Base-by-base conservation (phyloP, 2,329 filamentous ascomycete species). In the Arthroderma sp. region DNA sequence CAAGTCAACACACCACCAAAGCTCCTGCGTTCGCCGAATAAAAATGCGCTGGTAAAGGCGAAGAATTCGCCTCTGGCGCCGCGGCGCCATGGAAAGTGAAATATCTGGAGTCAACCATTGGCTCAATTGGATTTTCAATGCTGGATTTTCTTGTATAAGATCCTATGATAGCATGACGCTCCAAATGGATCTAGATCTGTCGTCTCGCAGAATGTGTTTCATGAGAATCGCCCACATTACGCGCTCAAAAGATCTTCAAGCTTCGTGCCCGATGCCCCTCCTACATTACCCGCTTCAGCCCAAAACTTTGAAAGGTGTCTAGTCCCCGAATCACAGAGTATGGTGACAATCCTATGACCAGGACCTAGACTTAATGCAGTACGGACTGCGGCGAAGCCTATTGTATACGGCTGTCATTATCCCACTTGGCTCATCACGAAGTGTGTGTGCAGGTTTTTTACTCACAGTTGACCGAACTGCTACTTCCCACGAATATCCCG, bases 401-500 rank as follows among this genome's bases (percentile, higher is more conserved):
- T 3, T 47, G 54, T 39, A 52, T 29, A 29, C n/a, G 22, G 34
- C 3, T 22, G 29, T 43, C 30, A 33, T 42, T 41, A 47, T 44
- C 29, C 30, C 27, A 36, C 38, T 63, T 43, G 27, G 29, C 49
- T 36, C 7, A 28, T 28, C 4, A 37, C 9, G 15, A 43, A 3
- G 47, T 9, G 36, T 42, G 5, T 15, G 6, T 42, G 1, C 27
- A n/a, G 7, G 15, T 22, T 4, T n/a, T 31, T 22, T n/a, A 67
- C 73, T 63, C 57, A 72, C 88, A 94, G 62, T 98, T 98, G 43
- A 98, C 89, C n/a, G 88, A 83, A 62, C 84, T 94, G 61, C 86
- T 94, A 61, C 88, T 94, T 6, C 91, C 93, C 36, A 88, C 73
- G 57, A 98, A 98, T 43, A 98, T 80, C 5, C 91, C 91, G 62